Base-by-base conservation (phyloP, 345 rosid genomes). In the Eucalyptus tenuipes region DNA sequence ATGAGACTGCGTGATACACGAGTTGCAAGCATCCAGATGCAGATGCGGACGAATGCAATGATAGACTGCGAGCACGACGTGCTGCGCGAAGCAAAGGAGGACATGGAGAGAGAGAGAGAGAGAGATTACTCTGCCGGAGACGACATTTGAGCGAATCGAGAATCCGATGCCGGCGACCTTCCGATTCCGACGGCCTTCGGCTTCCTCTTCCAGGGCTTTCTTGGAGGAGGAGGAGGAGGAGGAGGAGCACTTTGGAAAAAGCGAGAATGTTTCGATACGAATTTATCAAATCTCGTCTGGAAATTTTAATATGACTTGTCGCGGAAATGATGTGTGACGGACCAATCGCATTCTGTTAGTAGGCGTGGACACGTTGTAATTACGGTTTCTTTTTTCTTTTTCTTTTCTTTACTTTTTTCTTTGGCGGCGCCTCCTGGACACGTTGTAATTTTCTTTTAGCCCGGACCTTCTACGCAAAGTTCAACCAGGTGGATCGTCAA, bases 81-180 rank as follows among this genome's bases (percentile, higher is more conserved):
- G 59, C 55, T 24, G 4, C 13, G 61, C 3, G 64, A 88, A 48
- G 13, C n/a, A 16, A 44, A 20, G 31, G 87, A 37, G 27, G n/a
- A 88, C 22, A 18, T 45, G 55, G 7, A 49, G 57, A 45, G 71
- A 52, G 86, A 79, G 86, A 64, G 7, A 44, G 57, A 45, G 87
- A 53, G 86, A 80, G 47, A 55, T 89, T 92, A 92, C 93, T 92
- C 93, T 66, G 91, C 89, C 5, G 92, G 93, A 89, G 93, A 92
- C 85, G 92, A 89, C 92, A 92, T 92, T 50, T 53, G 82, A 86
- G 48, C 86, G 57, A 45, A 71, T 49, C 20, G 88, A 37, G 85
- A 89, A 49, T 82, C 87, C 20, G 71, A 86, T 53, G 42, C 87
- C 11, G 20, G 71, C 82, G 79, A 79, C 48, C 89, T 87, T 80